A percentile compares a stretch with the other conserved stretches of the same genome.
These are phyloP conservation scores for Paramyrothecium roridum DNA, from an alignment of 2,329 filamentous ascomycete species.

Conservation along the genomic window DNA sequence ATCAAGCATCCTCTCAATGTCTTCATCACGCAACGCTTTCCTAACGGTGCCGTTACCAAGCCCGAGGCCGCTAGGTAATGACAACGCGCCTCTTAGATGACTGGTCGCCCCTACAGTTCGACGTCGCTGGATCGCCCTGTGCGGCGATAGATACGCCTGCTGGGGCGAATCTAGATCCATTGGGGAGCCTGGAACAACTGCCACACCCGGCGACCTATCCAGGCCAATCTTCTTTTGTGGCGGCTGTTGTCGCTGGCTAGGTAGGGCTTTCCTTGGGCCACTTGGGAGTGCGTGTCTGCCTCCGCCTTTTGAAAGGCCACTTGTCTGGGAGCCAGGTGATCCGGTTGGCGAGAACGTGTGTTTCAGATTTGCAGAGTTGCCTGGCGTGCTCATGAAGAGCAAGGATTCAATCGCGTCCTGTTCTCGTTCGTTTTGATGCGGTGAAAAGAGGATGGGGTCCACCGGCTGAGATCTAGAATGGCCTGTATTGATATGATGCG, in stretches of 20 bases:
- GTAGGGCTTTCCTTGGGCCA: conserved; percentile 49
- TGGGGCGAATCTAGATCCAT: conserved; percentile 45
- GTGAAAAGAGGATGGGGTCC: conserved; percentile 61
- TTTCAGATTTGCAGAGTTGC: conserved; percentile 64
- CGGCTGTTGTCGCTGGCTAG: conserved; percentile 41
- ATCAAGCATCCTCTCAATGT: conserved; percentile 58
- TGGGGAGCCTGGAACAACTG: conserved; percentile 32
- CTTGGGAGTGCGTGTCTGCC: conserved; percentile 39
- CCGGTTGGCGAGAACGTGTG: conserved; percentile 46
- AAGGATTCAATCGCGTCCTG: conserved; percentile 80
- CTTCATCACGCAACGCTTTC: conserved; percentile 46
- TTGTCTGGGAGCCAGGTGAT: conserved; percentile 25
- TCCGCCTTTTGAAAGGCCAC: conserved; percentile 10
- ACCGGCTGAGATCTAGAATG: conserved; percentile 27
- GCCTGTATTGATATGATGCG: conserved; percentile 22
- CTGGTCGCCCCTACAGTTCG: conserved; percentile 36
- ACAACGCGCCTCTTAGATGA: conserved; percentile 37
- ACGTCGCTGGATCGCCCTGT: conserved; percentile 37
- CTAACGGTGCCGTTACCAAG: conserved; percentile 31
- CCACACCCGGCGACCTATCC: conserved; percentile 40
- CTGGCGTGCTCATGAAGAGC: conserved; percentile 77
- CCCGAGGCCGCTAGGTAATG: conserved; percentile 47
- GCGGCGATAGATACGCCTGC: conserved; percentile 18
- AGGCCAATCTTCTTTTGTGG: conserved; percentile 44
- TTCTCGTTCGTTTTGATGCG: conserved; percentile 63